Evolutionary conservation across 2,329 filamentous ascomycete genomes (phyloP).

Genomic region (Colletotrichum sp.): DNA sequence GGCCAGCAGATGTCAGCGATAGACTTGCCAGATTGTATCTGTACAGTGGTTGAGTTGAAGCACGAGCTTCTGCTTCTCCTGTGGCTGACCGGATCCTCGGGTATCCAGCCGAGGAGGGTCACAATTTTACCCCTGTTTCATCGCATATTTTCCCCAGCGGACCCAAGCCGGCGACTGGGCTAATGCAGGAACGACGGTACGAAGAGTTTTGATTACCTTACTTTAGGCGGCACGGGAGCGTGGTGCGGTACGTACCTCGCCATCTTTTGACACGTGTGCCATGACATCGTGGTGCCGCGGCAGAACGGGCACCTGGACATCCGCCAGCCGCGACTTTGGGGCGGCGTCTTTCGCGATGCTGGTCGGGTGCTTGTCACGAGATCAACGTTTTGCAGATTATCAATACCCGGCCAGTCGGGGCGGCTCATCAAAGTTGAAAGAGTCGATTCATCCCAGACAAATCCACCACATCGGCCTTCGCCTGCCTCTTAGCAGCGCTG

Average conservation of each 20-base stretch:
- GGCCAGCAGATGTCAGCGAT: neutral
- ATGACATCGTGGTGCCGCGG: conserved; percentile 7
- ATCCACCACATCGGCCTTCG: conserved; percentile 1
- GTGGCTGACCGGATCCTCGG: conserved; percentile 16
- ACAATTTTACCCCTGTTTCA: conserved; percentile 24
- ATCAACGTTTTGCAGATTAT: neutral
- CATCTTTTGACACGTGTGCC: conserved; percentile 15
- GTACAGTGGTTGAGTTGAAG: neutral
- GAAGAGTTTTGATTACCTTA: conserved; percentile 12
- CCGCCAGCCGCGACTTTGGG: neutral
- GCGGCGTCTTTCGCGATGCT: neutral
- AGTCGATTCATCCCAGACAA: neutral
- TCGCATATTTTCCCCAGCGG: conserved; percentile 18
- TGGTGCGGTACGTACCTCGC: neutral
- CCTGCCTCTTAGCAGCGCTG: neutral
- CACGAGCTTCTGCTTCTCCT: conserved; percentile 10
- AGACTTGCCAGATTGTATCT: neutral
- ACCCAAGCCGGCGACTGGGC: conserved; percentile 14
- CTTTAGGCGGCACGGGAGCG: neutral
- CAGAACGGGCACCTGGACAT: neutral
- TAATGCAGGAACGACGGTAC: conserved; percentile 23
- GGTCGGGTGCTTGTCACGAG: neutral
- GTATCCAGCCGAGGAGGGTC: conserved; percentile 21
- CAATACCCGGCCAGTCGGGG: neutral
- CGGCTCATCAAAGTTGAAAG: neutral